Evolutionary conservation across 305 asterid species (phyloP).

Genomic region (Rubia balearica): DNA sequence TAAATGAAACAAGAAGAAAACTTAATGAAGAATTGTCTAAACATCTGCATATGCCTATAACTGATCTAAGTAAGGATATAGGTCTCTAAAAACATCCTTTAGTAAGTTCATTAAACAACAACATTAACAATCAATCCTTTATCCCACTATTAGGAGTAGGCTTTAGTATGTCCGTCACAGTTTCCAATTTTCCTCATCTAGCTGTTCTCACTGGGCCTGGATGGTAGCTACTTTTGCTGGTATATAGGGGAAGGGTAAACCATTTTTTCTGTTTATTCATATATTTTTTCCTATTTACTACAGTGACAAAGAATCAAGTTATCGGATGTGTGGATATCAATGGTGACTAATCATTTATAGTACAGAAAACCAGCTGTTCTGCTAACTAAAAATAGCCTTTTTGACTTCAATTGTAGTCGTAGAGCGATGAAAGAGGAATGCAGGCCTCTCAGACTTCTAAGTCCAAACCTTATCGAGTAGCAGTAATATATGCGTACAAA

Average conservation of each 20-base stretch:
- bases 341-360: too few relatives aligned
- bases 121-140: background rate
- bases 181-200: background rate
- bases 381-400: too few relatives aligned
- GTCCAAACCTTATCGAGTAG: background rate
- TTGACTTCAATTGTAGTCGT: too few relatives aligned
- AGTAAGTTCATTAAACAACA: background rate
- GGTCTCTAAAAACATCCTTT: too few relatives aligned
- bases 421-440: too few relatives aligned
- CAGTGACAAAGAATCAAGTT: too few relatives aligned
- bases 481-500: background rate
- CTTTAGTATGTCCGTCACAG: background rate
- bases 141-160: too few relatives aligned
- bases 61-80: background rate
- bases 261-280: background rate
- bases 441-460: background rate
- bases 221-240: too few relatives aligned
- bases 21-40: background rate
- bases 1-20: background rate
- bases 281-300: too few relatives aligned
- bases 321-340: too few relatives aligned
- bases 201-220: too few relatives aligned
- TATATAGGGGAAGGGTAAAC: background rate
- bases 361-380: too few relatives aligned
- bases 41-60: background rate